A percentile compares a stretch with the other conserved stretches of the same genome.
phyloP scores from a whole-genome alignment of 2,329 filamentous ascomycete species.

The Nannizzia gypsea region DNA sequence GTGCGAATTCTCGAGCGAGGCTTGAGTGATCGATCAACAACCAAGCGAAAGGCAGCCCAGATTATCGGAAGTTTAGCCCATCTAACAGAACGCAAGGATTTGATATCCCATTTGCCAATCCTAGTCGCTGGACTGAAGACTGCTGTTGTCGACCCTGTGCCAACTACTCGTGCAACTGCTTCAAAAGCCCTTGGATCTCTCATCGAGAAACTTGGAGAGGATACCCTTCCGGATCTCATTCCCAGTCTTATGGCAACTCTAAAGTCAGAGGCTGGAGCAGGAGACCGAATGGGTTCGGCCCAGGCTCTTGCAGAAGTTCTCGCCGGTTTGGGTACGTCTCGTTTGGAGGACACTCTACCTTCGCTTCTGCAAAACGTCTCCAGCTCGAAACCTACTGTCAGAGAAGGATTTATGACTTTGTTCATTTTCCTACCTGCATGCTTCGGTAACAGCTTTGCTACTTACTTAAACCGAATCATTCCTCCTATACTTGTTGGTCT shows the following conservation, averaged over 20 bases:
- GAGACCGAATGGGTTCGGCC: slow-evolving; percentile 88
- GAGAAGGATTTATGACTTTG: slow-evolving; percentile 98
- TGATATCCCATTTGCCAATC: slow-evolving; percentile 80
- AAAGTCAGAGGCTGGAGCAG: slow-evolving; percentile 92
- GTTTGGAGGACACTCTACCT: slow-evolving; percentile 88
- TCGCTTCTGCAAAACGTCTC: slow-evolving; percentile 94
- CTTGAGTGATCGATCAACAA: slow-evolving; percentile 77
- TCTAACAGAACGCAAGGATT: slow-evolving; percentile 89
- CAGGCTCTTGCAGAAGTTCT: slow-evolving; percentile 95
- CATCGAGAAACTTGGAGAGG: slow-evolving; percentile 96
- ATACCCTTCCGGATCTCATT: slow-evolving; percentile 91
- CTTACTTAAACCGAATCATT: slow-evolving; percentile 90
- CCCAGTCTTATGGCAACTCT: slow-evolving; percentile 95
- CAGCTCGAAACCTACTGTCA: slow-evolving; percentile 76
- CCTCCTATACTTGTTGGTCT: slow-evolving; percentile 87
- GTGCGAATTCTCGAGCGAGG: slow-evolving; percentile 92
- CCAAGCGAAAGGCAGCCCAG: slow-evolving; percentile 90
- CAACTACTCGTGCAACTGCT: slow-evolving; percentile 87
- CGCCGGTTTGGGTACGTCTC: slow-evolving; percentile 80
- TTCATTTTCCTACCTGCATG: slow-evolving; percentile 99
- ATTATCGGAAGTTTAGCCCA: slow-evolving; percentile 97
- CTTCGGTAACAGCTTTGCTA: slow-evolving; percentile 96
- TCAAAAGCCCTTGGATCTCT: slow-evolving; percentile 91
- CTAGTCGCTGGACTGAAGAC: slow-evolving; percentile 79
- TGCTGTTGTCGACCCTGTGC: slow-evolving; percentile 89